phyloP scores from a whole-genome alignment of 257 asterid species.

The Catharanthus roseus region DNA sequence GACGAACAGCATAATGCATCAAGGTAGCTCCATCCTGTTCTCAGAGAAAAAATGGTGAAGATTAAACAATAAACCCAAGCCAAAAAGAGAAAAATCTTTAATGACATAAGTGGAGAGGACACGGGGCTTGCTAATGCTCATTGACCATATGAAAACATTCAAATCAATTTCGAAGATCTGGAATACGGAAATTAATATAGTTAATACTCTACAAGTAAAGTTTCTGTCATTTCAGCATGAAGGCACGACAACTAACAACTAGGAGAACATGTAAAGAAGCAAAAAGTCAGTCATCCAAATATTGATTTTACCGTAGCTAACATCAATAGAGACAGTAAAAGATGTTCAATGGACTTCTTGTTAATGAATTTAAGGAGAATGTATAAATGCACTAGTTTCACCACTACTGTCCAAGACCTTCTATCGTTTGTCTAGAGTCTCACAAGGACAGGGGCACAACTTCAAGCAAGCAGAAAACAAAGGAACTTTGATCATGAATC shows the following conservation, averaged over 20 bases:
- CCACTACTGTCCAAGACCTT: background rate
- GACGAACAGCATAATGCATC: slow-evolving; percentile 83
- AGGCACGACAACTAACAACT: background rate
- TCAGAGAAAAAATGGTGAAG: slow-evolving; percentile 11
- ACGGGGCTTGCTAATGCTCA: background rate
- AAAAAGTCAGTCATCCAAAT: background rate
- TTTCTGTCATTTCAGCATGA: background rate
- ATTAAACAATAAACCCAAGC: background rate
- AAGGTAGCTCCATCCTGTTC: slow-evolving; percentile 86
- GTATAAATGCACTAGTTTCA: background rate
- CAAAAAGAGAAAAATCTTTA: background rate
- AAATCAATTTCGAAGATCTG: background rate
- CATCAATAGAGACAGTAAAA: background rate
- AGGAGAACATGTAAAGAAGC: background rate
- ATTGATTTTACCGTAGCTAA: background rate
- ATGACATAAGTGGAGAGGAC: background rate
- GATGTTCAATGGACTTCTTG: background rate
- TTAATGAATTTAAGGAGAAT: background rate
- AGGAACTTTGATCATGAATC: background rate
- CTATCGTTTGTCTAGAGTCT: background rate
- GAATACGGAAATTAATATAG: background rate
- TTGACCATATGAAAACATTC: background rate
- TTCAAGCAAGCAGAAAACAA: background rate
- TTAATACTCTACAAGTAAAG: background rate
- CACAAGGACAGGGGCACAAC: background rate